phyloP scores from a whole-genome alignment of 345 rosid species.

The Eucalyptus dawsonii region DNA sequence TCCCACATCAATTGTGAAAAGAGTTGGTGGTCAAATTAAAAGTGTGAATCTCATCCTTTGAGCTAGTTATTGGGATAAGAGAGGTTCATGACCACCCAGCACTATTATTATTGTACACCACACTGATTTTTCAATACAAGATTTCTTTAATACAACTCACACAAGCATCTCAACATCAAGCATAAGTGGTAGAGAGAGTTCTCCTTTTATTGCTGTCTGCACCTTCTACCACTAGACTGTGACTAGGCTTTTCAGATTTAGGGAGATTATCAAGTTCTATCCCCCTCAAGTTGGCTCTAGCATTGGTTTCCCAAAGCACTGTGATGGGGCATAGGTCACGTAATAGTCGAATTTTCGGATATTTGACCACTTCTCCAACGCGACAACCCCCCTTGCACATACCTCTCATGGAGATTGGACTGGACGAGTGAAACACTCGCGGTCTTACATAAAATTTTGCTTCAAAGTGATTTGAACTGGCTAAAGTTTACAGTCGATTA shows the following conservation, averaged over 20 bases:
- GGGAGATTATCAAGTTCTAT: not conserved
- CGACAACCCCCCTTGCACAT: not conserved
- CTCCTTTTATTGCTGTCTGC: not conserved
- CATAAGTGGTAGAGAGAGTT: not conserved
- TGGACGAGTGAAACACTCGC: not conserved
- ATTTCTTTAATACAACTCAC: not conserved
- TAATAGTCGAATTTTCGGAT: not conserved
- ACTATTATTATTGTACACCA: not conserved
- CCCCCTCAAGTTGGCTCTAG: not conserved
- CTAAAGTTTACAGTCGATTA: not conserved
- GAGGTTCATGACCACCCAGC: not conserved
- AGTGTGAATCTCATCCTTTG: fast-evolving
- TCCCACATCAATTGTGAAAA: not conserved
- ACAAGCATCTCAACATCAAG: not conserved
- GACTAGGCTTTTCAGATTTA: not conserved
- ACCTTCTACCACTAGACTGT: not conserved
- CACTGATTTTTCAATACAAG: not conserved
- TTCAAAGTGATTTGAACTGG: not conserved
- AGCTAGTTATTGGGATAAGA: no score
- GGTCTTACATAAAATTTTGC: not conserved
- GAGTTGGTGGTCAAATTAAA: not conserved
- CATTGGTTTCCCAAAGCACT: not conserved
- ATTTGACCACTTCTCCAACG: not conserved
- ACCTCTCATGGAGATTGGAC: not conserved
- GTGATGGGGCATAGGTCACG: not conserved